Conservation (phyloP, 1,284 basidiomycete genomes). For the Schizophyllum amplum region DNA sequence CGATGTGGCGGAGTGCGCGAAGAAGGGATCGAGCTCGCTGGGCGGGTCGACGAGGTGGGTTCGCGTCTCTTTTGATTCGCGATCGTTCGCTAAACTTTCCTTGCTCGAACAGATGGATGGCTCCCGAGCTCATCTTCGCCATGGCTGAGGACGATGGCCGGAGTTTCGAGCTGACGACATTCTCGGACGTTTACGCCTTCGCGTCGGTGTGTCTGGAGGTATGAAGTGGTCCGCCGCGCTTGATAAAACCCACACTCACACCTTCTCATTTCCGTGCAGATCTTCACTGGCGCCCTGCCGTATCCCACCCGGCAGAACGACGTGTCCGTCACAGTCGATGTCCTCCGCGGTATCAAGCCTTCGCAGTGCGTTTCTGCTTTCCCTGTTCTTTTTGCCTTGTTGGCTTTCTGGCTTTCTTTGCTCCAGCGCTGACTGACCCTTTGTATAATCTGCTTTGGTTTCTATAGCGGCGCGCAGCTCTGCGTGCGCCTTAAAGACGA, state of each 20-base stretch:
- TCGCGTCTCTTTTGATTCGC: too few species aligned
- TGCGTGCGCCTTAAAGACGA: slow-evolving; percentile 17
- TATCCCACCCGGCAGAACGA: slow-evolving; percentile 45
- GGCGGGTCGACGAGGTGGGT: too few species aligned
- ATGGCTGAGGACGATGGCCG: slow-evolving; percentile 37
- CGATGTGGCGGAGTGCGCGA: slow-evolving; percentile 15
- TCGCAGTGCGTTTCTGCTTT: slow-evolving; percentile 16
- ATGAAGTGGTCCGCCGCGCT: slow-evolving; percentile 2
- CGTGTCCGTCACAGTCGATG: slow-evolving; percentile 44
- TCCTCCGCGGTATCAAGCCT: slow-evolving; percentile 41
- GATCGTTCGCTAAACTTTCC: too few species aligned
- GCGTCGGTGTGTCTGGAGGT: slow-evolving; percentile 52
- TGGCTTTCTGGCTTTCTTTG: too few species aligned
- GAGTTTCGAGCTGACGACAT: slow-evolving; percentile 35
- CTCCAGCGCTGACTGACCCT: too few species aligned
- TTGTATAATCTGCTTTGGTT: background rate
- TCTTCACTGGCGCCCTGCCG: slow-evolving; percentile 41
- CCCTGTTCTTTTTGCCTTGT: background rate
- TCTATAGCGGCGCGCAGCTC: slow-evolving; percentile 12
- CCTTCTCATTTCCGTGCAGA: slow-evolving; percentile 20
- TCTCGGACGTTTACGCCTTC: slow-evolving; percentile 51
- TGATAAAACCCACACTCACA: background rate
- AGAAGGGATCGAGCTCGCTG: background rate
- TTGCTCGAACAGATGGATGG: slow-evolving; percentile 46
- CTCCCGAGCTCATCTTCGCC: slow-evolving; percentile 43